Base-by-base conservation (phyloP, 805 yeast species). In the Metschnikowia anglica region DNA sequence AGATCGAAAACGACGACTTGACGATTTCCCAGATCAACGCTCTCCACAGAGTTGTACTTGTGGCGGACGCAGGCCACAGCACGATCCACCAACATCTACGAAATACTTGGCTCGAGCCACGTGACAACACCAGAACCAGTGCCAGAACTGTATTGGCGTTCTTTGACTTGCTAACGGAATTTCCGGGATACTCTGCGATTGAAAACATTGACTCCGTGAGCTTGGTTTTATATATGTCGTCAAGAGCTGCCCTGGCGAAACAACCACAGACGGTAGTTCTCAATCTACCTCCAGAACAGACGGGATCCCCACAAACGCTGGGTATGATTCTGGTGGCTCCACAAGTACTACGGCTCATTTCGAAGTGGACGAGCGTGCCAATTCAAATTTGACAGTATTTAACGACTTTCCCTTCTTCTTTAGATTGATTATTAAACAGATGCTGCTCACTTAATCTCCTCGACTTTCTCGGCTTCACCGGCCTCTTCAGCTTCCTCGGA, bases 401-500 rank as follows among this genome's bases (percentile, higher is more conserved):
- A 16, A 15, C 12, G 7, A 27, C 30, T 27, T 27, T 27, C 13
- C 12, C 15, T 27, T 27, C 6, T 13, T 27, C 5, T 10, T 27
- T 27, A 27, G 11, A n/a, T n/a, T 24, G 15, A 8, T 34, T 15
- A 11, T 18, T 18, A 35, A 19, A 20, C 28, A 17, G 13, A 15
- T 12, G 24, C 8, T 18, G 16, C n/a, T 37, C 16, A 46, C 36
- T 46, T 26, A 34, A 34, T 18, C 25, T 34, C 43, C 39, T 38
- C 43, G 29, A 23, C 25, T 10, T 23, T n/a, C n/a, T n/a, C n/a
- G n/a, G n/a, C 25, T 23, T 23, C 25, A 23, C 10, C 25, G 10
- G 25, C 25, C 25, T 23, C 25, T 7, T 23, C 25, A 10, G 24
- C 37, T 20, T 59, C 65, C 10, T 51, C 63, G 10, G 46, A 64